These are phyloP conservation scores for Periconia sp. DNA, from an alignment of 2,329 filamentous ascomycete genomes.

Conservation along the genomic window DNA sequence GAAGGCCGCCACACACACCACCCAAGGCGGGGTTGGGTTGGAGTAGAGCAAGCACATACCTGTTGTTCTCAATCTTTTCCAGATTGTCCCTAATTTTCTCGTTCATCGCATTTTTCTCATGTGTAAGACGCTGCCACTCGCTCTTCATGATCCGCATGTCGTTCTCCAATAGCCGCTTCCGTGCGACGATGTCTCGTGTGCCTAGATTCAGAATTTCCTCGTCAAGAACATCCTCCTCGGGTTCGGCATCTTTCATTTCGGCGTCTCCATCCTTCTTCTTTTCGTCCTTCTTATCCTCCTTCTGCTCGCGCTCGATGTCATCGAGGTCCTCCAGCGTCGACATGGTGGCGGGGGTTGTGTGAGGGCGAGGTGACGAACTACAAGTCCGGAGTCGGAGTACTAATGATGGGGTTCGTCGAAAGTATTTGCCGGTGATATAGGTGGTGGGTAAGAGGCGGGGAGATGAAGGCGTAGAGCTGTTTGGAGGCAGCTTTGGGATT, in stretches of 20 bases:
- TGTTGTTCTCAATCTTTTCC: constrained; percentile 99
- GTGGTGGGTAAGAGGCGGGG: constrained; percentile 9
- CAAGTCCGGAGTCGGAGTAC: not conserved
- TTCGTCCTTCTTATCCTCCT: constrained; percentile 62
- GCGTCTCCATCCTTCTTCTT: constrained; percentile 71
- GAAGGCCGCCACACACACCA: constrained; percentile 1
- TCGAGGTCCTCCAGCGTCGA: constrained; percentile 91
- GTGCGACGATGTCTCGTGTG: constrained; percentile 91
- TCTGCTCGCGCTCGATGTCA: constrained; percentile 78
- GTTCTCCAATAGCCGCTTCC: constrained; percentile 91
- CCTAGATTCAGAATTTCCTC: constrained; percentile 90
- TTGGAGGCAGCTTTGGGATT: constrained; percentile 39
- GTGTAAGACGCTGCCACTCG: constrained; percentile 88
- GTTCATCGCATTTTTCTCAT: constrained; percentile 93
- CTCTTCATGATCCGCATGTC: constrained; percentile 98
- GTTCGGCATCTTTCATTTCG: constrained; percentile 83
- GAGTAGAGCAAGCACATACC: constrained; percentile 58
- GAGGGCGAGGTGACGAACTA: not conserved
- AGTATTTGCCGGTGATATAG: not conserved
- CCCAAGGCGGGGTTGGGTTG: not conserved
- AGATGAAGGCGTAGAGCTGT: constrained; percentile 15
- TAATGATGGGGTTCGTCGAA: not conserved
- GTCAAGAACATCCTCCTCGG: constrained; percentile 75
- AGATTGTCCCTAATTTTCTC: constrained; percentile 99
- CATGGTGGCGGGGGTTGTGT: constrained; percentile 58